phyloP scores from a whole-genome alignment of 371 early-diverging fungal genomes.

The Rhizomucor pusillus region DNA sequence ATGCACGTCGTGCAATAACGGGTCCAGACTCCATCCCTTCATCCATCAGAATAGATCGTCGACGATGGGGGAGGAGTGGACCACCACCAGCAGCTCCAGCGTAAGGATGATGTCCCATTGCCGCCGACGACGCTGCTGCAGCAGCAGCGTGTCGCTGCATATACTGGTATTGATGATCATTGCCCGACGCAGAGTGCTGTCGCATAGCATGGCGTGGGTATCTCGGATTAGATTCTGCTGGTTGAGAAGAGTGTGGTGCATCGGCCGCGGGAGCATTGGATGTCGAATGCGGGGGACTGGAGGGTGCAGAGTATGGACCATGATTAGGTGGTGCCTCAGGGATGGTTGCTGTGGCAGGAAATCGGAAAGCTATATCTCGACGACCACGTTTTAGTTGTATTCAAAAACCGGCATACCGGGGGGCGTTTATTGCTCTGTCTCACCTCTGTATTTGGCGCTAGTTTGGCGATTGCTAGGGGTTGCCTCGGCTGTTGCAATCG shows the following conservation, averaged over 20 bases:
- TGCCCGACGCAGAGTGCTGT: constrained; percentile 16
- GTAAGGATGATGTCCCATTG: neutral
- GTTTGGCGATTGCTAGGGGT: constrained; percentile 13
- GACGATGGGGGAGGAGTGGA: constrained; percentile 27
- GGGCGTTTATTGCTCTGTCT: constrained; percentile 1
- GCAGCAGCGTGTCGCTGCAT: constrained; percentile 9
- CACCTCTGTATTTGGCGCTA: constrained; percentile 36
- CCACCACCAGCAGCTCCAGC: constrained; percentile 9
- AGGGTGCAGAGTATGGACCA: constrained; percentile 55
- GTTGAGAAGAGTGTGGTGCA: constrained; percentile 2
- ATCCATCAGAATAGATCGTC: constrained; percentile 30
- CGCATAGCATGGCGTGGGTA: constrained; percentile 17
- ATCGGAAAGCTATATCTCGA: constrained; percentile 28
- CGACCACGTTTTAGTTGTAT: neutral
- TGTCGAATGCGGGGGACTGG: constrained; percentile 50
- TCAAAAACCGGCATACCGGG: neutral
- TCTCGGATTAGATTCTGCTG: constrained; percentile 3
- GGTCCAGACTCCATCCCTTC: constrained; percentile 13
- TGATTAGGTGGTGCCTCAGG: constrained; percentile 39
- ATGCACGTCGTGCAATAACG: constrained; percentile 40
- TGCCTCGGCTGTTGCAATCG: constrained; percentile 50
- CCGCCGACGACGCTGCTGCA: constrained; percentile 2
- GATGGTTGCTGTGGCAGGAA: constrained; percentile 30
- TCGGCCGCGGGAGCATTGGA: neutral
- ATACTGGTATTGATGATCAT: constrained; percentile 16